phyloP scores from a whole-genome alignment of 768 basidiomycete species.

The Neoboletus magnificus region DNA sequence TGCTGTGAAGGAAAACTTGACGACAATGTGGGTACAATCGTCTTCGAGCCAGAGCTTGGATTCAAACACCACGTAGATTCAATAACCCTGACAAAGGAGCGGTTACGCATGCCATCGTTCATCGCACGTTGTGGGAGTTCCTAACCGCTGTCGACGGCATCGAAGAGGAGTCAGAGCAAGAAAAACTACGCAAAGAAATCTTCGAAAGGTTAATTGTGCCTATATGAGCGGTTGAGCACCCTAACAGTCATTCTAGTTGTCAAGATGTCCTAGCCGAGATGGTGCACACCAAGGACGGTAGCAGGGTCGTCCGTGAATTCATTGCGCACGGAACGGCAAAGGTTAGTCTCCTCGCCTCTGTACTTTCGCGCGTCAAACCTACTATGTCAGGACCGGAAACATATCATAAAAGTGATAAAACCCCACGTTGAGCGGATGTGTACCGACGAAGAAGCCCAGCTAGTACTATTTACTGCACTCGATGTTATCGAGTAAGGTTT shows the following conservation, averaged over 20 bases:
- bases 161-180: constrained; percentile 61
- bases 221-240: neutral
- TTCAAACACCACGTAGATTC: constrained; percentile 50
- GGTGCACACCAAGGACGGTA: constrained; percentile 92
- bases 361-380: neutral
- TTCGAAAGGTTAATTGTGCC: constrained; percentile 65
- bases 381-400: constrained; percentile 72
- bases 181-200: constrained; percentile 74
- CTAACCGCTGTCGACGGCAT: constrained; percentile 56
- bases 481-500: constrained; percentile 80
- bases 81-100: constrained; percentile 91
- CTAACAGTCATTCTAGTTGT: constrained; percentile 44
- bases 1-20: constrained; percentile 70
- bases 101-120: constrained; percentile 82
- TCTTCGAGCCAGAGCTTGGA: neutral
- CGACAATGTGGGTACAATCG: constrained; percentile 57
- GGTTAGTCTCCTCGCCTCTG: constrained; percentile 33
- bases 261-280: constrained; percentile 87
- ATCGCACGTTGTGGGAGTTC: constrained; percentile 86
- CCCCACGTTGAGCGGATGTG: constrained; percentile 89
- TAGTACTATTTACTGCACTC: constrained; percentile 85
- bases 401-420: constrained; percentile 83
- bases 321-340: constrained; percentile 82
- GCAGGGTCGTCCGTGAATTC: constrained; percentile 81
- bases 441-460: constrained; percentile 83